phyloP scores from a whole-genome alignment of 2,329 filamentous ascomycete species.

The Ophiostoma fasciatum region DNA sequence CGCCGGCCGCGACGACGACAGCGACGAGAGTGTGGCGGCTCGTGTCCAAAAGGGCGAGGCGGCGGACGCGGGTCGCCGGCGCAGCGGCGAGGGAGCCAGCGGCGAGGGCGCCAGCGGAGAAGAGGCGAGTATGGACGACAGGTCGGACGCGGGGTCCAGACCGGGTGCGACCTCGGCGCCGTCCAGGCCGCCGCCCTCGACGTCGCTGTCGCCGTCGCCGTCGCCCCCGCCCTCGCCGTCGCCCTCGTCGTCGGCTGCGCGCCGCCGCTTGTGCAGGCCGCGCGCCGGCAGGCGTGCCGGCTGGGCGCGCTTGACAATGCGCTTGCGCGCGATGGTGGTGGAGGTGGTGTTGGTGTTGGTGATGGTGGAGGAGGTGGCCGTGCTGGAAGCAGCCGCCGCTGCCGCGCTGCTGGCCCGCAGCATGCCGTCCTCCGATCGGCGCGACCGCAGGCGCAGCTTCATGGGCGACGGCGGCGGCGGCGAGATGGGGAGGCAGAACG shows the following conservation, averaged over 20 bases:
- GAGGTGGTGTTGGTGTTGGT: constrained; percentile 6
- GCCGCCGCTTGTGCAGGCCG: constrained; percentile 38
- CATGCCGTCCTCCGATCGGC: too few relatives aligned
- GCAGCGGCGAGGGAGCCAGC: constrained; percentile 5
- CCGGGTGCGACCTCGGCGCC: constrained; percentile 13
- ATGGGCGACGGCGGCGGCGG: constrained; percentile 30
- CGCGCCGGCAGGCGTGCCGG: constrained; percentile 19
- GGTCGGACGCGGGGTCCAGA: too few relatives aligned
- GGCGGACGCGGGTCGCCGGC: constrained; percentile 2
- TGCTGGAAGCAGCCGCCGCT: constrained; percentile 10
- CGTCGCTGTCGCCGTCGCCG: constrained; percentile 18
- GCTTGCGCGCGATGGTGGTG: constrained; percentile 22
- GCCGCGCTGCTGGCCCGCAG: constrained; percentile 4
- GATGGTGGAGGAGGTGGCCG: constrained; percentile 2
- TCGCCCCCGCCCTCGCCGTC: constrained; percentile 29
- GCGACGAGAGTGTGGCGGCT: constrained; percentile 1
- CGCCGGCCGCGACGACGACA: too few relatives aligned
- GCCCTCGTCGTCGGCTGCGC: constrained; percentile 32
- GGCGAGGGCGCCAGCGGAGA: constrained; percentile 1
- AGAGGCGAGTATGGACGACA: too few relatives aligned
- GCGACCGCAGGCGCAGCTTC: constrained; percentile 40
- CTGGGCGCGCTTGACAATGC: constrained; percentile 34
- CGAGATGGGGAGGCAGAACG: constrained; percentile 20
- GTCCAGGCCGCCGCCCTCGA: constrained; percentile 10
- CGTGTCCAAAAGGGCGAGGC: neutral